Evolutionary conservation across 371 early-diverging fungal genomes (phyloP).

Genomic region (Mucor circinelloides): DNA sequence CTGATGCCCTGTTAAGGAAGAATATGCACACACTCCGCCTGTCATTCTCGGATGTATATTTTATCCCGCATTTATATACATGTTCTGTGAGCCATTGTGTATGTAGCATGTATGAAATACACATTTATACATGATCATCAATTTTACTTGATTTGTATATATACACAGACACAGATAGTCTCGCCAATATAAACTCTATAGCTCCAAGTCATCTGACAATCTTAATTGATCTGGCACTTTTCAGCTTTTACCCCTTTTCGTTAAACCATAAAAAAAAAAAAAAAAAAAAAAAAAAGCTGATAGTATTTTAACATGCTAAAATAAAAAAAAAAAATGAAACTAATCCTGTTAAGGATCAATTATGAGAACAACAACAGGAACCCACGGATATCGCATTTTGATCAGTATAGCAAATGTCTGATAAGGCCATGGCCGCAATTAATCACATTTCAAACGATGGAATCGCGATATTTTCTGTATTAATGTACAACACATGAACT

Average conservation of each 20-base stretch:
- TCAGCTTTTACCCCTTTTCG: conserved; percentile 2
- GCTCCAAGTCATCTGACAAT: background rate
- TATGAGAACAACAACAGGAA: background rate
- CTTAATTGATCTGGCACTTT: background rate
- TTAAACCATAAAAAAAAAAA: background rate
- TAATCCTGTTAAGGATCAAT: background rate
- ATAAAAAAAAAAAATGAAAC: background rate
- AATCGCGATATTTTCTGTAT: background rate
- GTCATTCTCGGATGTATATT: background rate
- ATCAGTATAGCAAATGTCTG: background rate
- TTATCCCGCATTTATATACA: background rate
- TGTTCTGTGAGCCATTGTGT: background rate
- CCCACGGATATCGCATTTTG: conserved; percentile 1
- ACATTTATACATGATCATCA: background rate
- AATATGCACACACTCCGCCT: background rate
- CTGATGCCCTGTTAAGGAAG: background rate
- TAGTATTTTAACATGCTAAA: background rate
- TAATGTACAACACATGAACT: background rate
- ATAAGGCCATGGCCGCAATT: background rate
- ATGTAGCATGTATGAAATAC: background rate
- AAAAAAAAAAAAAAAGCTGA: background rate
- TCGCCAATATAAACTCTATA: background rate
- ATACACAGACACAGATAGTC: background rate
- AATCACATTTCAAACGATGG: background rate
- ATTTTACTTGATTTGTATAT: background rate